These are phyloP conservation scores for Kwoniella europaea DNA, from an alignment of 768 basidiomycete species.

Conservation along the genomic window DNA sequence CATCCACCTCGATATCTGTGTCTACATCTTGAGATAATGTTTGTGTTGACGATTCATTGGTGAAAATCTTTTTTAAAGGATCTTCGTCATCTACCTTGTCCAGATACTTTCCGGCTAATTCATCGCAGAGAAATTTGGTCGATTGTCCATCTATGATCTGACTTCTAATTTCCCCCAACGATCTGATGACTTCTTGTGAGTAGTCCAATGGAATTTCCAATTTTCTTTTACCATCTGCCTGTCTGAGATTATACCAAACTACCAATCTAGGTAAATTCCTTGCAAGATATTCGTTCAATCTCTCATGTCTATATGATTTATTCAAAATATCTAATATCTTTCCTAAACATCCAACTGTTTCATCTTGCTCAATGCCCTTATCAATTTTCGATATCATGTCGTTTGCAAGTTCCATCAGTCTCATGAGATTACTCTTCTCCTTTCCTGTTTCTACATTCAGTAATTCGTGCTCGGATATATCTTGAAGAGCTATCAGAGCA, in stretches of 20 bases:
- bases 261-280: slow-evolving; percentile 20
- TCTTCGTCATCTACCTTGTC: slow-evolving; percentile 16
- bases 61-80: slow-evolving; percentile 21
- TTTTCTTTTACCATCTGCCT: slow-evolving; percentile 6
- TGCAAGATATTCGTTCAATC: slow-evolving; percentile 13
- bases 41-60: not conserved
- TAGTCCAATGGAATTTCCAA: slow-evolving; percentile 10
- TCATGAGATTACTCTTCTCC: slow-evolving; percentile 27
- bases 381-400: slow-evolving; percentile 3
- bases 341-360: slow-evolving; percentile 6
- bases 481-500: slow-evolving; percentile 15
- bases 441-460: slow-evolving; percentile 19
- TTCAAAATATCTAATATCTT: slow-evolving; percentile 35
- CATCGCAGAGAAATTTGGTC: not conserved
- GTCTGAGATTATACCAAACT: not conserved
- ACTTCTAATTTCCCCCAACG: slow-evolving; percentile 8
- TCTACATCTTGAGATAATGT: not conserved
- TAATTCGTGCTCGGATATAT: slow-evolving; percentile 14
- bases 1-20: slow-evolving; percentile 4
- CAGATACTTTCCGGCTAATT: slow-evolving; percentile 25
- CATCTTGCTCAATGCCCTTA: too few species aligned
- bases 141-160: slow-evolving; percentile 19
- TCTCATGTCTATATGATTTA: not conserved
- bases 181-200: slow-evolving; percentile 2
- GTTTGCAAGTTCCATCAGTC: slow-evolving; percentile 25